These are phyloP conservation scores for Magnaporthiopsis rhizophila DNA, from an alignment of 2,329 filamentous ascomycete species.

Conservation along the genomic window DNA sequence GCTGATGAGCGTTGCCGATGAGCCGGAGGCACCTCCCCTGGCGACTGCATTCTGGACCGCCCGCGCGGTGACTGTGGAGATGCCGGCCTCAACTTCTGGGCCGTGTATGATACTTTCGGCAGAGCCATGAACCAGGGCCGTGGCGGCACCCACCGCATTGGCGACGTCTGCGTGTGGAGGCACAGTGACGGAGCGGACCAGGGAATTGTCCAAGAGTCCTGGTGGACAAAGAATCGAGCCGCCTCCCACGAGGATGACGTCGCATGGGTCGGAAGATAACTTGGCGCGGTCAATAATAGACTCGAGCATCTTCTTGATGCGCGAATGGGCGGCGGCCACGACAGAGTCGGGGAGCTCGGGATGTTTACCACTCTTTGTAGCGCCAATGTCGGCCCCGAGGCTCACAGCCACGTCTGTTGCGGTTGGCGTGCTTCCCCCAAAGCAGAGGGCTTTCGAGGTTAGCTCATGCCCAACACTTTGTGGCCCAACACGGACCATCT, in stretches of 20 bases:
- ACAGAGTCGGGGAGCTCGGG: slow-evolving; percentile 27
- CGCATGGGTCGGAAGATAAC: slow-evolving; percentile 49
- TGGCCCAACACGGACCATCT: neutral
- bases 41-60: slow-evolving; percentile 36
- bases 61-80: slow-evolving; percentile 28
- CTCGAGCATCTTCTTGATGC: slow-evolving; percentile 45
- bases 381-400: neutral
- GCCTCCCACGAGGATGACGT: slow-evolving; percentile 55
- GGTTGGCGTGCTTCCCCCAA: slow-evolving; percentile 16
- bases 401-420: slow-evolving; percentile 13
- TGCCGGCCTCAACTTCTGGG: slow-evolving; percentile 28
- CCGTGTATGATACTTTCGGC: slow-evolving; percentile 43
- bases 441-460: slow-evolving; percentile 13
- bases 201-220: slow-evolving; percentile 45
- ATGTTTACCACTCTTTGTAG: neutral
- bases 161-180: slow-evolving; percentile 52
- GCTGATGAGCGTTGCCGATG: slow-evolving; percentile 13
- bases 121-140: slow-evolving; percentile 48
- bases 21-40: slow-evolving; percentile 30
- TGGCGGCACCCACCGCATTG: slow-evolving; percentile 58
- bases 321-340: slow-evolving; percentile 25
- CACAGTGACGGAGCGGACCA: slow-evolving; percentile 28
- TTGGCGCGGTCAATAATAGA: slow-evolving; percentile 54
- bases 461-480: slow-evolving; percentile 48
- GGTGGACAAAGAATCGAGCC: slow-evolving; percentile 52